Evolutionary conservation across 2,329 filamentous ascomycete genomes (phyloP), one percentile per base, ranked within the genome.

Genomic region (Mollisiaceae sp.): DNA sequence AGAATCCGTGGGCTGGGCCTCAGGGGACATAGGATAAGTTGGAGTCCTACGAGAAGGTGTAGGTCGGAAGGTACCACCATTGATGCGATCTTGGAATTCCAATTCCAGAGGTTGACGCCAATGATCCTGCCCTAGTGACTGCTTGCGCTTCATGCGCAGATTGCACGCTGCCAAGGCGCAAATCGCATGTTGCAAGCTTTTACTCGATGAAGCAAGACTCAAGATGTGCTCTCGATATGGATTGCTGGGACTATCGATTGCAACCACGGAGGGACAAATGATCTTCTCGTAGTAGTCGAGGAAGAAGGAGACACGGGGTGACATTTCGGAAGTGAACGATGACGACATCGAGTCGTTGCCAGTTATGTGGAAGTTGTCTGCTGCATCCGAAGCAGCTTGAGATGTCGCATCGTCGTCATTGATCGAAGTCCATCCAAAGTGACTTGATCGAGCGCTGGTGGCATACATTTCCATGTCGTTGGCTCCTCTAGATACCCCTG

Each of bases 281-380:
- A 92, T 91, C 77, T 93, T 93, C 75, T 94, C 90, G 79, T 97
- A 97, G 79, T 97, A 97, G 76, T 96, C 91, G 82, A 97, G 90
- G 75, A 97, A 90, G 78, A 91, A 96, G 70, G 91, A 90, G 81
- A 97, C 90, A 75, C 93, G 91, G 65, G 90, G 87, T 67, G 92
- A 88, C 73, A 92, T 80, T 77, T 90, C 80, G 74, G 83, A 83
- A 66, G 78, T 73, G 82, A 81, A 80, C 75, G 83, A 85, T 69
- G 78, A 75, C 82, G 82, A 81, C 84, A 84, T 73, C 79, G 81
- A 73, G 79, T 81, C 74, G 81, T 79, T 70, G 39, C 67, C 65
- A 20, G 62, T 59, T 22, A 68, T 62, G 41, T 67, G 67, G 59
- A 78, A 71, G 24, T 63, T 64, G 50, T 76, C 72, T 43, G 74